Evolutionary conservation across 768 basidiomycete genomes (phyloP).

Genomic region (Grammothele lineata): DNA sequence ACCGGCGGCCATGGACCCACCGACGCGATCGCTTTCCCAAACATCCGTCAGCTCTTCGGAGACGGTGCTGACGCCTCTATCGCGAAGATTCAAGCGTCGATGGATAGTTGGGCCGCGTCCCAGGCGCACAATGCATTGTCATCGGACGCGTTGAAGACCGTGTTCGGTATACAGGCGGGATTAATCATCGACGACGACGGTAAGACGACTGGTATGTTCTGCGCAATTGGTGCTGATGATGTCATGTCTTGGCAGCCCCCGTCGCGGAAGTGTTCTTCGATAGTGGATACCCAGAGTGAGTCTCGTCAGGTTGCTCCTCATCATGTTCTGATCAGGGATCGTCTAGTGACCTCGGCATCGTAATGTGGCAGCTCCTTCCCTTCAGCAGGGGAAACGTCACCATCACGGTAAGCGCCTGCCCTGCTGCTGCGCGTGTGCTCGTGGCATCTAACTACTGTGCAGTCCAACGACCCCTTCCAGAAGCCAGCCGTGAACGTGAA

Average conservation of each 20-base stretch:
- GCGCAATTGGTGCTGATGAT: background rate
- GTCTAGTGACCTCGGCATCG: constrained; percentile 40
- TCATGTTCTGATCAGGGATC: background rate
- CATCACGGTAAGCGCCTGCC: constrained; percentile 34
- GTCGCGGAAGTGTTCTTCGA: constrained; percentile 46
- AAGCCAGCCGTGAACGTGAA: constrained; percentile 45
- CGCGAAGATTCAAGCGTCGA: constrained; percentile 33
- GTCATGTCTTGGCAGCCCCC: constrained; percentile 30
- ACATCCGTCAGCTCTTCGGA: constrained; percentile 45
- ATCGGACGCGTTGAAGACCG: constrained; percentile 37
- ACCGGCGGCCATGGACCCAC: constrained; percentile 19
- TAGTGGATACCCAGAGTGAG: constrained; percentile 42
- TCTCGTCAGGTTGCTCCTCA: background rate
- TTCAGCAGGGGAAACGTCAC: constrained; percentile 50
- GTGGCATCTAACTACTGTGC: too few relatives aligned
- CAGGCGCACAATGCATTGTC: constrained; percentile 38
- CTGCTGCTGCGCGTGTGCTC: background rate
- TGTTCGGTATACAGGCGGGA: constrained; percentile 41
- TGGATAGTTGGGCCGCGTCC: constrained; percentile 39
- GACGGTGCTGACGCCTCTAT: constrained; percentile 21
- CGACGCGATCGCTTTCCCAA: constrained; percentile 48
- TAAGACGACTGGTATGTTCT: constrained; percentile 8
- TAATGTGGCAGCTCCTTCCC: constrained; percentile 51
- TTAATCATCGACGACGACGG: constrained; percentile 45
- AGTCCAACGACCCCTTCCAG: constrained; percentile 45